Conservation (phyloP, 2,329 filamentous ascomycete species). For the Cladophialophora exuberans region DNA sequence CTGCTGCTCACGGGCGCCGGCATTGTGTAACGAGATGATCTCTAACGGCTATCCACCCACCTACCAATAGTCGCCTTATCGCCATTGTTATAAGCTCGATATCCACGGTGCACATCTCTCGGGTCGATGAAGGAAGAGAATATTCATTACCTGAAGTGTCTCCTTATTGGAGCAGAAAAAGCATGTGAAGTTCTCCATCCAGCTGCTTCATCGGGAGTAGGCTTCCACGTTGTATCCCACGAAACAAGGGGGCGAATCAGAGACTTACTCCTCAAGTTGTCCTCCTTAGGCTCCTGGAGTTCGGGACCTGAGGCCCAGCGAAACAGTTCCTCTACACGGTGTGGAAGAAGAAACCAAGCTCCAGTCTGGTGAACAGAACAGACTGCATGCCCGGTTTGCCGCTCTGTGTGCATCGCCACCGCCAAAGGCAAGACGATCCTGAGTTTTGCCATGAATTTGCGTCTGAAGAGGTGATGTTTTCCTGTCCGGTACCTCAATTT, state of each 20-base stretch:
- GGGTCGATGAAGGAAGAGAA: background rate
- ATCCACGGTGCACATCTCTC: too few relatives aligned
- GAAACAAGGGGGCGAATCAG: conserved; percentile 5
- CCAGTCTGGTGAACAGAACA: background rate
- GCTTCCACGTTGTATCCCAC: conserved; percentile 6
- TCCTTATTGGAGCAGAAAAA: too few relatives aligned
- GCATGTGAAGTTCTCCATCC: conserved; percentile 21
- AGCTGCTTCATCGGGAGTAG: conserved; percentile 14
- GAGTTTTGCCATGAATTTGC: background rate
- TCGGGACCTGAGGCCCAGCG: background rate
- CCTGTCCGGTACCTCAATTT: background rate
- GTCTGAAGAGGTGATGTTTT: background rate
- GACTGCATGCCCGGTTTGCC: background rate
- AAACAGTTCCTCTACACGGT: background rate
- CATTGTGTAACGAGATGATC: conserved; percentile 10
- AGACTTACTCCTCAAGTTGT: background rate
- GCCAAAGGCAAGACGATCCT: background rate
- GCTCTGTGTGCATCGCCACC: background rate
- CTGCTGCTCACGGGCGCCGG: conserved; percentile 1
- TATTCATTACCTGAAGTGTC: too few relatives aligned
- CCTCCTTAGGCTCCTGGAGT: background rate
- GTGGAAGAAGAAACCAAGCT: background rate
- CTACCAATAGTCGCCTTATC: too few relatives aligned
- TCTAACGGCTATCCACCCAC: background rate
- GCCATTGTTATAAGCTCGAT: too few relatives aligned